Percentiles rank a stretch among this genome's conserved stretches.
Evolutionary conservation across 2,329 filamentous ascomycete species (phyloP).

Genomic region (Ophiostoma himal-ulmi): DNA sequence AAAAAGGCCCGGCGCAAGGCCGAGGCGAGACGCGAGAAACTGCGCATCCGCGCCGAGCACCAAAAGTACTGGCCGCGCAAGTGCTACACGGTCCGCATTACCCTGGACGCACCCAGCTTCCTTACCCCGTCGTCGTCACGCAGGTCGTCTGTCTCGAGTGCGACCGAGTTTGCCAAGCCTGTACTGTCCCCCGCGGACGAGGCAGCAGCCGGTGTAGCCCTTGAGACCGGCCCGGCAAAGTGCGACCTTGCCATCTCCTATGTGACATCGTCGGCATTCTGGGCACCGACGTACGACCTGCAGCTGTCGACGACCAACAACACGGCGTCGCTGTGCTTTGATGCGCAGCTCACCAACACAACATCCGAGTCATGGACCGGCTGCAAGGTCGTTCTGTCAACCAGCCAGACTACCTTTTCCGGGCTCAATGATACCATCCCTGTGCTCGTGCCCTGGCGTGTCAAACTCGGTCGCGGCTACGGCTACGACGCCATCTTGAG

Average conservation of each 20-base stretch:
- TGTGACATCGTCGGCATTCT: constrained; percentile 52
- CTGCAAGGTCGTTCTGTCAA: constrained; percentile 56
- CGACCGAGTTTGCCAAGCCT: constrained; percentile 46
- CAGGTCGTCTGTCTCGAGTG: constrained; percentile 47
- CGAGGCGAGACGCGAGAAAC: constrained; percentile 38
- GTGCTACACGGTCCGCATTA: constrained; percentile 46
- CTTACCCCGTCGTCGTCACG: constrained; percentile 43
- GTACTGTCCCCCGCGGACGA: constrained; percentile 45
- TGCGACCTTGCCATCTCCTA: constrained; percentile 54
- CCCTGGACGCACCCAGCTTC: constrained; percentile 41
- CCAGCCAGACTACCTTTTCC: constrained; percentile 54
- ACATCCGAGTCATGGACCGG: constrained; percentile 60
- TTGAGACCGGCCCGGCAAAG: constrained; percentile 23
- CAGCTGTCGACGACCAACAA: constrained; percentile 52
- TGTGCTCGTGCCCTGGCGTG: constrained; percentile 49
- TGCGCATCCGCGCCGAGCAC: constrained; percentile 40
- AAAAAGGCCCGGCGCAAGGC: constrained; percentile 32
- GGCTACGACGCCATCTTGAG: constrained; percentile 32
- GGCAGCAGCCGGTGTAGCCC: constrained; percentile 32
- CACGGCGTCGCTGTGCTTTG: constrained; percentile 52
- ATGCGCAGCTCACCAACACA: constrained; percentile 56
- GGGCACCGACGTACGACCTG: constrained; percentile 58
- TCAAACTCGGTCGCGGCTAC: constrained; percentile 40
- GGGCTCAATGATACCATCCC: constrained; percentile 52
- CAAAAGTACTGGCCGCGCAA: constrained; percentile 46